Conservation (phyloP, 2,329 filamentous ascomycete genomes). For the Sarocladium oryzae region DNA sequence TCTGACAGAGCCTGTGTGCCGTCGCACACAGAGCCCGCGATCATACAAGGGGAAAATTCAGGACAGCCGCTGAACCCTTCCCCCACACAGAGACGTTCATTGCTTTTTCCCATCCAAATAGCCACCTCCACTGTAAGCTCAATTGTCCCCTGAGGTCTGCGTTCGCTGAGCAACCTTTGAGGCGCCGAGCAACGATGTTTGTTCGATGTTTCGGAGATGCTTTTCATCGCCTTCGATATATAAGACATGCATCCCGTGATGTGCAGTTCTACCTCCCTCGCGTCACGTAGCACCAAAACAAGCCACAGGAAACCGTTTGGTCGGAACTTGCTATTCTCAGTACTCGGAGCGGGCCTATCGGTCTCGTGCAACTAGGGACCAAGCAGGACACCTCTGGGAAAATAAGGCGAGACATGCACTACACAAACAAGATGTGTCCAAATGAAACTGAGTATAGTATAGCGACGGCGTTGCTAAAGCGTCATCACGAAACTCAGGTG, state of each 20-base stretch:
- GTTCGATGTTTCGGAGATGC: slow-evolving; percentile 4
- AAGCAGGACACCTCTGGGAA: neutral
- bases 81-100: too few species aligned
- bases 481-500: neutral
- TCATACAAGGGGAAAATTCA: too few species aligned
- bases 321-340: neutral
- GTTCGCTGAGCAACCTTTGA: neutral
- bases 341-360: neutral
- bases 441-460: neutral
- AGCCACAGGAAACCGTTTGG: slow-evolving; percentile 2
- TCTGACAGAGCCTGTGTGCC: neutral
- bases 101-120: neutral
- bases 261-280: slow-evolving; percentile 3
- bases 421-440: neutral
- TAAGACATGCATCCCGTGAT: slow-evolving; percentile 7
- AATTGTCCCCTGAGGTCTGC: neutral
- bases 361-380: neutral
- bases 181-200: neutral
- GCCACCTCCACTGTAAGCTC: neutral
- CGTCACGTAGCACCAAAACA: slow-evolving; percentile 1
- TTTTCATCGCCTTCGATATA: neutral
- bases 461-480: neutral
- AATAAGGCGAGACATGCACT: slow-evolving; percentile 4
- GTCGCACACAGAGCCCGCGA: neutral
- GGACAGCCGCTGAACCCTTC: too few species aligned